Conservation (phyloP, 139 green algal species). For the Volvox reticuliferus region DNA sequence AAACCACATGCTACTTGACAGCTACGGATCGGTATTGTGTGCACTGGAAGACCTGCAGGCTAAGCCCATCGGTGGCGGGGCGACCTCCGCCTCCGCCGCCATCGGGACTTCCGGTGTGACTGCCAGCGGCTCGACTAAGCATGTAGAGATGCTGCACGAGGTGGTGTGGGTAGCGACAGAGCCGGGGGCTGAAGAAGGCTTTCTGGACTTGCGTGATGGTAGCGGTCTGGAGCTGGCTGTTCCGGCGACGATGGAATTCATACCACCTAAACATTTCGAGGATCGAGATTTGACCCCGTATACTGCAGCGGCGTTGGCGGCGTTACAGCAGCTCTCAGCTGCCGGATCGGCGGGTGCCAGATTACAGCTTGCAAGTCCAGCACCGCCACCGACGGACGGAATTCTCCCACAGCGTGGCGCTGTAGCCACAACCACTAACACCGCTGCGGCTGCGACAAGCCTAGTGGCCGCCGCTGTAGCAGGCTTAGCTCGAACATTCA, state of each 20-base stretch:
- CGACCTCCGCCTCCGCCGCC: not conserved
- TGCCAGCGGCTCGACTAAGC: too few relatives aligned
- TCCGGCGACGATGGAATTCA: too few relatives aligned
- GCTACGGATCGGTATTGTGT: conserved; percentile 47
- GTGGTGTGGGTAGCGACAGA: conserved; percentile 48
- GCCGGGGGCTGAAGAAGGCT: not conserved
- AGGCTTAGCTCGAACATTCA: conserved; percentile 65
- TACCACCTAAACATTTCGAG: too few relatives aligned
- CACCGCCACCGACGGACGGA: conserved; percentile 20
- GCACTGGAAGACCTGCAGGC: conserved; percentile 69
- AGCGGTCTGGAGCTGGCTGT: too few relatives aligned
- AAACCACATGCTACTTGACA: conserved; percentile 56
- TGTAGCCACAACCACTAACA: too few relatives aligned
- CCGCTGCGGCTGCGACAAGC: not conserved
- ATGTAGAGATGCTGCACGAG: conserved; percentile 47
- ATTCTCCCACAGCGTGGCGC: not conserved
- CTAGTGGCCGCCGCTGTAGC: not conserved
- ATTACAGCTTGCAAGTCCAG: not conserved
- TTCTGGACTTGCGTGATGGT: too few relatives aligned
- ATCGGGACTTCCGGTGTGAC: not conserved
- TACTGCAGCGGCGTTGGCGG: conserved; percentile 1
- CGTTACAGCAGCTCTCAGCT: conserved; percentile 29
- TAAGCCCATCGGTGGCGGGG: conserved; percentile 38
- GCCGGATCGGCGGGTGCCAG: not conserved
- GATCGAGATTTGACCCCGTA: not conserved